phyloP scores from a whole-genome alignment of 441 rosid species.

The Theobroma grandiflorum region DNA sequence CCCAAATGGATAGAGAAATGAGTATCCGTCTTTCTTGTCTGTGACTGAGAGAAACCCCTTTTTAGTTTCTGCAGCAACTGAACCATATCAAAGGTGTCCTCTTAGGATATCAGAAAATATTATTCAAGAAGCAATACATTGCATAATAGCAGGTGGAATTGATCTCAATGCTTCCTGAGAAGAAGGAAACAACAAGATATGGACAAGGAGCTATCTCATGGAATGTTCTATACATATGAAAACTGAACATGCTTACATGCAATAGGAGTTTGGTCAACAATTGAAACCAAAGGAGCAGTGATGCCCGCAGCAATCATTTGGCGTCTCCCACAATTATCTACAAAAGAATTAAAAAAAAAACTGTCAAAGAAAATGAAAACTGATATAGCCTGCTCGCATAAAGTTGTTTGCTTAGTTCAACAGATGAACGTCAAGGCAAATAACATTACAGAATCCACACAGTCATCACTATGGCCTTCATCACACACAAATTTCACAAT shows the following conservation, averaged over 20 bases:
- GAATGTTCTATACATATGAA: neutral
- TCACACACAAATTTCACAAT: neutral
- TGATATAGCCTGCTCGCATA: too few relatives aligned
- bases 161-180: slow-evolving; percentile 20
- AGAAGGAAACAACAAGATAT: slow-evolving; percentile 6
- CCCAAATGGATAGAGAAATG: slow-evolving; percentile 86
- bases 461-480: neutral
- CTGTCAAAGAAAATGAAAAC: too few relatives aligned
- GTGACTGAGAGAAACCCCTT: slow-evolving; percentile 68
- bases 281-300: slow-evolving; percentile 62
- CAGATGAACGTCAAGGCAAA: too few relatives aligned
- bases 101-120: slow-evolving; percentile 66
- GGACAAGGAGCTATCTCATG: neutral
- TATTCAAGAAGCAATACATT: slow-evolving; percentile 29
- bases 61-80: slow-evolving; percentile 98
- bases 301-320: slow-evolving; percentile 59
- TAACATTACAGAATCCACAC: neutral
- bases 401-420: too few relatives aligned
- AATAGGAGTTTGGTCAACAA: slow-evolving; percentile 52
- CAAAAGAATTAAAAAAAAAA: slow-evolving; percentile 14
- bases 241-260: slow-evolving; percentile 61
- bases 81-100: slow-evolving; percentile 84
- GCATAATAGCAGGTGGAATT: slow-evolving; percentile 26
- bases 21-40: slow-evolving; percentile 80
- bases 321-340: slow-evolving; percentile 69